A percentile compares a stretch with the other conserved stretches of the same genome.
These are phyloP conservation scores for Aspergillus fijiensis DNA, from an alignment of 2,329 filamentous ascomycete genomes.

Conservation along the genomic window DNA sequence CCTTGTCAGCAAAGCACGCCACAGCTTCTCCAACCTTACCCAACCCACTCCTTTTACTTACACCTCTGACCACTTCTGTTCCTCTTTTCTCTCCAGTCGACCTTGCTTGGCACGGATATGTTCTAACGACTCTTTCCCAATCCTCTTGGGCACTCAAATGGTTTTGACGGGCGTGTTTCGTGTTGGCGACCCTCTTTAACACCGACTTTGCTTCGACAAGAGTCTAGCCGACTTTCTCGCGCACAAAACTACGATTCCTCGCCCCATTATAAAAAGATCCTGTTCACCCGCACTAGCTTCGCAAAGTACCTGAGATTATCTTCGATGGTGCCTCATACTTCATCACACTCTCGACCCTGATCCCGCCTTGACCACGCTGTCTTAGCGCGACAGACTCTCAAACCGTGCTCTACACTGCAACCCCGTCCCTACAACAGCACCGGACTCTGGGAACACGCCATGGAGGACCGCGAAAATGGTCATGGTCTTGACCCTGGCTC, in stretches of 20 bases:
- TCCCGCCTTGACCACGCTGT: neutral
- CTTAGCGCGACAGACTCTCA: neutral
- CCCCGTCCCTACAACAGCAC: neutral
- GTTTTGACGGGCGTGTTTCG: constrained; percentile 21
- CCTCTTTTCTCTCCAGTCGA: neutral
- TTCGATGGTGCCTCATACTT: neutral
- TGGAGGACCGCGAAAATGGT: constrained; percentile 28
- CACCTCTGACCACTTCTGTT: constrained; percentile 16
- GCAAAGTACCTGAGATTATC: neutral
- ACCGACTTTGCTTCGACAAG: constrained; percentile 15
- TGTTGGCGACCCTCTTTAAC: constrained; percentile 25
- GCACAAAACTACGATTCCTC: constrained; percentile 10
- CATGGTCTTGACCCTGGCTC: constrained; percentile 23
- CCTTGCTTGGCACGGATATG: constrained; percentile 16
- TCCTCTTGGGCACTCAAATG: constrained; percentile 24
- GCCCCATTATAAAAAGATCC: constrained; percentile 7
- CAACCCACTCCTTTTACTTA: neutral
- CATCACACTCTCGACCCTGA: neutral
- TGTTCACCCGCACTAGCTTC: neutral
- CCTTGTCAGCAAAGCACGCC: constrained; percentile 34
- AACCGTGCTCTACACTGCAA: neutral
- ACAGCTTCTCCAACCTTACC: constrained; percentile 10
- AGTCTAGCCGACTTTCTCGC: constrained; percentile 11
- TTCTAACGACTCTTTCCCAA: constrained; percentile 18
- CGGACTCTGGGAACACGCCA: constrained; percentile 21